Percentiles rank a stretch among this genome's conserved stretches.
Evolutionary conservation across 1,284 basidiomycete genomes (phyloP).

Genomic region (Apiotrichum siamense): DNA sequence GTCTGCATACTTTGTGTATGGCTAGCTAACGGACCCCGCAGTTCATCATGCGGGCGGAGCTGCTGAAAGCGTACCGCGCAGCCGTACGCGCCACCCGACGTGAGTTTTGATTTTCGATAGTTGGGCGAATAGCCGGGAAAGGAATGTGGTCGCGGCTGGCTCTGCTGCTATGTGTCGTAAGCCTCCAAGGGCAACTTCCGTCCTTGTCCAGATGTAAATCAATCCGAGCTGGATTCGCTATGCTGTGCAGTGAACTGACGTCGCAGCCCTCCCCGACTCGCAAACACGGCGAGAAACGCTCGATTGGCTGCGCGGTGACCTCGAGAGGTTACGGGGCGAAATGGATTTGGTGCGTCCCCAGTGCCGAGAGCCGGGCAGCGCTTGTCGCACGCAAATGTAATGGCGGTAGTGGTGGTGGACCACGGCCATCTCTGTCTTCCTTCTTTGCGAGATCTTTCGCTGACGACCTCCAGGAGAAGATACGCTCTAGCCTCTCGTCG

Average conservation of each 20-base stretch:
- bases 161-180: no score
- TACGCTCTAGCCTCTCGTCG: conserved; percentile 4
- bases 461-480: conserved; percentile 14
- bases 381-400: no score
- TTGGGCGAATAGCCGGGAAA: no score
- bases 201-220: not conserved
- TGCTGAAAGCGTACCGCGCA: conserved; percentile 40
- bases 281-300: conserved; percentile 43
- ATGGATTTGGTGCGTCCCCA: conserved; percentile 34
- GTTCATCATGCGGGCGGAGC: conserved; percentile 41
- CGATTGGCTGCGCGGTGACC: conserved; percentile 41
- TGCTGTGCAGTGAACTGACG: not conserved
- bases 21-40: conserved; percentile 17
- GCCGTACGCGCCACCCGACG: conserved; percentile 44
- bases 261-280: conserved; percentile 43
- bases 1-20: not conserved
- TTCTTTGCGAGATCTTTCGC: no score
- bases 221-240: not conserved
- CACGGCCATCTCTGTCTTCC: no score
- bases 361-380: not conserved
- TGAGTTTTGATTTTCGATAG: conserved; percentile 18
- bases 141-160: no score
- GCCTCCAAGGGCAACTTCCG: no score
- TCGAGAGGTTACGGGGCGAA: conserved; percentile 34
- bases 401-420: no score